Percentiles rank a stretch among this genome's conserved stretches.
phyloP scores from a whole-genome alignment of 257 asterid species.

The Lantana camara region DNA sequence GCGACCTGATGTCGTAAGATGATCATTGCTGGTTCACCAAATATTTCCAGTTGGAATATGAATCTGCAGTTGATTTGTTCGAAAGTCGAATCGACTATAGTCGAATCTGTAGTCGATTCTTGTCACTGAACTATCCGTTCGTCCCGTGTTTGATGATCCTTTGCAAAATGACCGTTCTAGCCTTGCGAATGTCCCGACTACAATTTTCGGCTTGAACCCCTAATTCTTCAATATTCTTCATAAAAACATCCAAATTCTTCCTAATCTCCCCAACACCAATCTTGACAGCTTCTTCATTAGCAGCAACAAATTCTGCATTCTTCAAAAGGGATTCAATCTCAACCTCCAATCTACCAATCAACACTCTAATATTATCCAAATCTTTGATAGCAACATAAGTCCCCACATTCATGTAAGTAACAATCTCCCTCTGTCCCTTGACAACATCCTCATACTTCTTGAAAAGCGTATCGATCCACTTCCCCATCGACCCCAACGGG shows the following conservation, averaged over 20 bases:
- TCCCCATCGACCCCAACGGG: slow-evolving; percentile 66
- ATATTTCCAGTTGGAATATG: too few relatives aligned
- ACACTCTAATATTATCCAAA: slow-evolving; percentile 46
- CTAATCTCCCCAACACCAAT: slow-evolving; percentile 45
- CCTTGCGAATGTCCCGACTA: slow-evolving; percentile 56
- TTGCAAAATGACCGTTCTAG: slow-evolving; percentile 59
- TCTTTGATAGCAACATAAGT: slow-evolving; percentile 53
- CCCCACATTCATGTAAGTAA: slow-evolving; percentile 49
- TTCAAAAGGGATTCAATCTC: slow-evolving; percentile 41
- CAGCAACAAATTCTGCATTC: slow-evolving; percentile 42
- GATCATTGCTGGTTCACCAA: too few relatives aligned
- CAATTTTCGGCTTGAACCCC: slow-evolving; percentile 54
- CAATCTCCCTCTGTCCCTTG: slow-evolving; percentile 53
- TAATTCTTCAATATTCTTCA: slow-evolving; percentile 52
- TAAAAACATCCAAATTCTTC: slow-evolving; percentile 46
- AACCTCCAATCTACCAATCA: slow-evolving; percentile 41
- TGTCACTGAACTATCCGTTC: neutral
- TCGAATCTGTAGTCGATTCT: too few relatives aligned
- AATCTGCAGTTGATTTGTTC: too few relatives aligned
- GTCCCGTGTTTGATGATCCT: slow-evolving; percentile 59
- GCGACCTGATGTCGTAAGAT: too few relatives aligned
- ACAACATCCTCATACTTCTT: slow-evolving; percentile 49
- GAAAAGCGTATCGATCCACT: slow-evolving; percentile 59
- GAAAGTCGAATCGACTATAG: too few relatives aligned
- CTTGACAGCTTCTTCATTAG: slow-evolving; percentile 34